Evolutionary conservation across 257 asterid species (phyloP), one percentile per base, ranked within the genome.

Genomic region (Anisodus acutangulus): DNA sequence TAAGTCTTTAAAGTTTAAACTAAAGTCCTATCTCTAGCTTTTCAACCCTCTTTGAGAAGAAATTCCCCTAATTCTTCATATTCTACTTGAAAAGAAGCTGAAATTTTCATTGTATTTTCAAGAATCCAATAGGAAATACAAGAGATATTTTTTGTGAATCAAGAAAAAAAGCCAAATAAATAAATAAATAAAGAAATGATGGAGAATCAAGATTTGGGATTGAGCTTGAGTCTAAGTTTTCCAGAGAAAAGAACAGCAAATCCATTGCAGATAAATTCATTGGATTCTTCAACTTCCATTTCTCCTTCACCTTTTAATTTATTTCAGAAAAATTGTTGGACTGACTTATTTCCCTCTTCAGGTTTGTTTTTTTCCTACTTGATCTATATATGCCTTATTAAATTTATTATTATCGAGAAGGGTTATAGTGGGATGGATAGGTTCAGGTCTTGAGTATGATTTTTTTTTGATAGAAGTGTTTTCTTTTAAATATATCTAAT

Each of bases 191-290:
- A 22, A 22, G 1, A 31, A 31, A 31, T 31, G 35, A 86, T 86
- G 63, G 92, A 83, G 17, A 91, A 85, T 49, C 96, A 91, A 85
- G 97, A 92, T 86, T 88, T 92, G 92, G 92, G 95, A 22, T 86
- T 93, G 89, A 91, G 93, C 37, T 64, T 93, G 57, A 93, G 97
- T 82, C 86, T 92, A 79, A 91, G 84, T 83, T 90, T 92, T 82
- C 85, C 90, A 3, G 91, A 88, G 12, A 62, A 47, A 64, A 51
- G n/a, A 39, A 41, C 83, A 60, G 9, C 85, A 19, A 59, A 82
- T 85, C 22, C 89, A 1, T 80, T 10, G 60, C 89, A 88, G 69
- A 83, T 90, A 85, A 90, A 88, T 86, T 84, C 84, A 37, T 16
- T 58, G 8, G 22, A 31, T 31, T 1, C 35, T 31, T 31, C 35